phyloP scores from a whole-genome alignment of 208 protist species.

The Leishmania guyanensis region DNA sequence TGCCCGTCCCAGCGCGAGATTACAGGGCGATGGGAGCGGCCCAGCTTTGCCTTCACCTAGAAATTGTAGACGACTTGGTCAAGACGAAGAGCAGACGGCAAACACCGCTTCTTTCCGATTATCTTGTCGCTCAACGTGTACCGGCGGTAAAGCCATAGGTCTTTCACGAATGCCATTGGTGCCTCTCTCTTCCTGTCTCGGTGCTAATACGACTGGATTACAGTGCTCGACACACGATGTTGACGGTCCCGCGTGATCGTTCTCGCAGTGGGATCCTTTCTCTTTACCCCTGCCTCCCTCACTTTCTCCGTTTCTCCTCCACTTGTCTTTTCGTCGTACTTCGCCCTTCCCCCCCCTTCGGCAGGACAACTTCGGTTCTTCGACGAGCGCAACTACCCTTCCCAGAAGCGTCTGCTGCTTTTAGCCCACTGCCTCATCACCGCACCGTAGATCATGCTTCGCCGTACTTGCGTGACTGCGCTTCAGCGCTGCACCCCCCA shows the following conservation, averaged over 20 bases:
- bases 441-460: slow-evolving; percentile 37
- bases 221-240: neutral
- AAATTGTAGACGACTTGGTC: neutral
- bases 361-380: neutral
- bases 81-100: neutral
- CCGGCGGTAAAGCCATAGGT: neutral
- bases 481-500: slow-evolving; percentile 27
- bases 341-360: neutral
- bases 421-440: neutral
- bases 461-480: slow-evolving; percentile 38
- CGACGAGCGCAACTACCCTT: neutral
- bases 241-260: neutral
- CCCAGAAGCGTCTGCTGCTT: neutral
- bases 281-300: neutral
- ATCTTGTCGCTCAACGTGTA: neutral
- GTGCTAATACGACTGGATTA: too few species aligned
- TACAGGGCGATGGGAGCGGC: neutral
- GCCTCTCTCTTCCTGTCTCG: neutral
- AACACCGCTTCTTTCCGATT: neutral
- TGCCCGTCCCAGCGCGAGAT: neutral
- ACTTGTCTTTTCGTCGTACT: neutral
- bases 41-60: too few species aligned
- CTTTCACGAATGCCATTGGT: neutral
- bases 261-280: neutral
- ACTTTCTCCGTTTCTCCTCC: too few species aligned